These are phyloP conservation scores for Scalesia atractyloides DNA, from an alignment of 129 eudicot genomes.

Conservation along the genomic window DNA sequence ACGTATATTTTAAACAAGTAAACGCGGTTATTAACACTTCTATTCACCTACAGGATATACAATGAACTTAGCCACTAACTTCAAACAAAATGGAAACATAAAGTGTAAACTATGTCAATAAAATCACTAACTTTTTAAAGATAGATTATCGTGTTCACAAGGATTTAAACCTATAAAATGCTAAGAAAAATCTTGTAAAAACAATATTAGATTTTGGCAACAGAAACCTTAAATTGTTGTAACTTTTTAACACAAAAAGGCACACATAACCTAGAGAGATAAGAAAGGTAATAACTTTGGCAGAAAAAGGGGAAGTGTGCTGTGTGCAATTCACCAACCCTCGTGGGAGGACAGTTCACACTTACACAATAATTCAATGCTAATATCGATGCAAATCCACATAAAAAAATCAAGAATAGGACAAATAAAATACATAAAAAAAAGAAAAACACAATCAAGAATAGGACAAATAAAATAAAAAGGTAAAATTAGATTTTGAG, in stretches of 20 bases:
- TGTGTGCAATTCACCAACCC: constrained; percentile 46
- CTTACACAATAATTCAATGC: constrained; percentile 28
- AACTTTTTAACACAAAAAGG: constrained; percentile 27
- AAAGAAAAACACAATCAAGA: too few species aligned
- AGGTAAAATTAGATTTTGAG: too few species aligned
- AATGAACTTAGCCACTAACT: neutral
- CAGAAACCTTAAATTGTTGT: constrained; percentile 23
- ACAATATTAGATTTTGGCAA: neutral
- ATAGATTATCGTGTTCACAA: neutral
- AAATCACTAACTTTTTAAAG: neutral
- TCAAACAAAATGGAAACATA: neutral
- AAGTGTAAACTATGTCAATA: constrained; percentile 2
- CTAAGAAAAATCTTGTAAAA: constrained; percentile 13
- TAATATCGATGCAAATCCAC: constrained; percentile 34
- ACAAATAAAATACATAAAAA: too few species aligned
- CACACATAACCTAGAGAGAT: constrained; percentile 16
- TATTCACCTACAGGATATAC: neutral
- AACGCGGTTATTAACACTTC: too few species aligned
- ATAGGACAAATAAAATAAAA: too few species aligned
- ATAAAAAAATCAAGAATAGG: neutral
- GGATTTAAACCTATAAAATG: constrained; percentile 11
- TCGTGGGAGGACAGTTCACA: constrained; percentile 43
- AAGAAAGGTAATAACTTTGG: constrained; percentile 31
- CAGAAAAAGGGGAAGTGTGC: constrained; percentile 29
- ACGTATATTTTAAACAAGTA: neutral